Evolutionary conservation across 2,329 filamentous ascomycete species (phyloP).

Genomic region (Fusarium poae): DNA sequence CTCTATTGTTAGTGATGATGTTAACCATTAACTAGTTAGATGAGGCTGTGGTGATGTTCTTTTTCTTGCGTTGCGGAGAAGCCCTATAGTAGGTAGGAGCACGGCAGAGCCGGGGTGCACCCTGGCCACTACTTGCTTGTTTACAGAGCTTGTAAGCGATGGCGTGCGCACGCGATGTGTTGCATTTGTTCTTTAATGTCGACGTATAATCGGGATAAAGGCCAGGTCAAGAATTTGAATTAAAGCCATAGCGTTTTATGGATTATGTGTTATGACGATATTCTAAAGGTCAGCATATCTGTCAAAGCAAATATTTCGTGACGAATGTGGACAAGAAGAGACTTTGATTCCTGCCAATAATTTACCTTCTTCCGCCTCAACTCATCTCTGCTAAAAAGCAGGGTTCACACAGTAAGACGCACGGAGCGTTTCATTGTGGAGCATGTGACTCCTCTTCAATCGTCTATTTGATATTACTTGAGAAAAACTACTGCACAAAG

Average conservation of each 20-base stretch:
- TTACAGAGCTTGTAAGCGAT: constrained; percentile 38
- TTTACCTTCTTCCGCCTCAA: constrained; percentile 25
- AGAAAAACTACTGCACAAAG: constrained; percentile 15
- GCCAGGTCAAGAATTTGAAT: not conserved
- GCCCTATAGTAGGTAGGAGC: constrained; percentile 18
- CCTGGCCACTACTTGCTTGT: constrained; percentile 32
- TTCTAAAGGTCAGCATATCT: constrained; percentile 6
- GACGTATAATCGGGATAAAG: constrained; percentile 10
- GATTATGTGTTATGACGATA: constrained; percentile 3
- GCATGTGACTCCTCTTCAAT: constrained; percentile 33
- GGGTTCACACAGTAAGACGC: constrained; percentile 39
- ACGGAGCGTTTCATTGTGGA: constrained; percentile 43
- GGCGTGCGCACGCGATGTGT: constrained; percentile 38
- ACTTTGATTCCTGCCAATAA: constrained; percentile 36
- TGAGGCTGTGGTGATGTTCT: constrained; percentile 34
- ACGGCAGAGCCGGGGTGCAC: constrained; percentile 42
- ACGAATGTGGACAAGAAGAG: constrained; percentile 42
- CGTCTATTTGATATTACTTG: constrained; percentile 23
- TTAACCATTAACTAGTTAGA: too few relatives aligned
- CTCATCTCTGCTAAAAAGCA: constrained; percentile 32
- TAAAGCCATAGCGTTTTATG: not conserved
- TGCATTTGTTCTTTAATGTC: constrained; percentile 25
- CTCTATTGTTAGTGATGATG: constrained; percentile 25
- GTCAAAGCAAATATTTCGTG: constrained; percentile 27
- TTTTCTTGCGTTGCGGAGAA: constrained; percentile 39